Conservation (phyloP, 192 early-diverging fungal genomes). For the Gorgonomyces haynaldii region DNA sequence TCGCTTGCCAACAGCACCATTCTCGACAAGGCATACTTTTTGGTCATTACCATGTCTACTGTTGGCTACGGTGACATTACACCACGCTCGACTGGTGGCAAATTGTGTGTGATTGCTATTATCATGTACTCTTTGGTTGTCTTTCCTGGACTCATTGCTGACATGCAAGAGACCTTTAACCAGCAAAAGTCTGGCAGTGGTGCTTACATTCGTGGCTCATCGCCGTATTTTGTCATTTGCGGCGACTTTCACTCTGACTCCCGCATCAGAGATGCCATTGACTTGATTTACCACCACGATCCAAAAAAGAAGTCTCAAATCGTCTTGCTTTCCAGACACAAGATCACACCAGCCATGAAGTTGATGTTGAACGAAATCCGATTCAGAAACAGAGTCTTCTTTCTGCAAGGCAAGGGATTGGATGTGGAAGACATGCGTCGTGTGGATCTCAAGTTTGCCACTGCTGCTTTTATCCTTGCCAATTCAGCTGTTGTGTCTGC, state of each 20-base stretch:
- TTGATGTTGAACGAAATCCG: slow-evolving; percentile 9
- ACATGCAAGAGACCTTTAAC: slow-evolving; percentile 15
- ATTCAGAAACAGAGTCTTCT: slow-evolving; percentile 19
- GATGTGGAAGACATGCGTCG: slow-evolving; percentile 22
- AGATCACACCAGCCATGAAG: slow-evolving; percentile 12
- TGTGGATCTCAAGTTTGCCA: slow-evolving; percentile 15
- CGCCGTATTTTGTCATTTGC: slow-evolving; percentile 22
- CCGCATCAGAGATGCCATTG: slow-evolving; percentile 7
- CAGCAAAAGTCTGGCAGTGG: slow-evolving; percentile 16
- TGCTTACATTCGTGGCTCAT: slow-evolving; percentile 12
- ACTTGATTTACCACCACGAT: neutral
- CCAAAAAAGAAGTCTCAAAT: slow-evolving; percentile 6
- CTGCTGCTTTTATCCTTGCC: neutral
- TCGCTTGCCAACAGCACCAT: neutral
- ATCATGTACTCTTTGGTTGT: slow-evolving; percentile 50
- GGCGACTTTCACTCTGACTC: slow-evolving; percentile 12
- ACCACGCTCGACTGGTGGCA: slow-evolving; percentile 35
- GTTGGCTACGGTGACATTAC: slow-evolving; percentile 67
- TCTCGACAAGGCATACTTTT: slow-evolving; percentile 32
- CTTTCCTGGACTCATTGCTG: slow-evolving; percentile 38
- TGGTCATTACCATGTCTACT: slow-evolving; percentile 56
- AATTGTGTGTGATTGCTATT: slow-evolving; percentile 45
- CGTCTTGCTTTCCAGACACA: slow-evolving; percentile 18
- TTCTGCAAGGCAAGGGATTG: slow-evolving; percentile 26
- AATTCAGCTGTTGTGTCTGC: slow-evolving; percentile 15